A percentile compares a stretch with the other conserved stretches of the same genome.
Conservation (phyloP, 176 grass and related monocot genomes). For the Raddia distichophylla region DNA sequence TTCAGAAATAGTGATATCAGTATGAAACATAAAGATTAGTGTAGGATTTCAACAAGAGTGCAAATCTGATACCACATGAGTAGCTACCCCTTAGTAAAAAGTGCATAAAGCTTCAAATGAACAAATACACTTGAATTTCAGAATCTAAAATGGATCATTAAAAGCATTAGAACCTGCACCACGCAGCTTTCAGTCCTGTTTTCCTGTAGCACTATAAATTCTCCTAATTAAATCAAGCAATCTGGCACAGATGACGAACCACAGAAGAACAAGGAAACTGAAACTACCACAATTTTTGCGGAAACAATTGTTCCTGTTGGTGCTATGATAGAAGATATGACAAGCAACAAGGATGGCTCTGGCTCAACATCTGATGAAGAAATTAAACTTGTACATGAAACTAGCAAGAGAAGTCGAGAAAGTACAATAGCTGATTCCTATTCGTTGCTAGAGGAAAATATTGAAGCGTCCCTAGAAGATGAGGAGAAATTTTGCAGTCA, state of each 20-base stretch:
- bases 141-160: constrained; percentile 17
- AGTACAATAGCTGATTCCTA: background rate
- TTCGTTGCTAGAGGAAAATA: constrained; percentile 17
- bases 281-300: constrained; percentile 17
- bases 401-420: constrained; percentile 16
- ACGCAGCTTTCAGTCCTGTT: constrained; percentile 1
- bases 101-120: constrained; percentile 2
- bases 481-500: constrained; percentile 30
- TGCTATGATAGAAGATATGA: constrained; percentile 19
- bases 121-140: constrained; percentile 23
- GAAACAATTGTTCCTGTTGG: constrained; percentile 2
- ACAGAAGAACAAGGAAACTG: constrained; percentile 19
- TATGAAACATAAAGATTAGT: constrained; percentile 15
- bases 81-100: background rate
- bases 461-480: constrained; percentile 35
- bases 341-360: constrained; percentile 39
- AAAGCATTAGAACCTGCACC: background rate
- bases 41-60: background rate
- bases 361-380: constrained; percentile 24
- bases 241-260: constrained; percentile 37
- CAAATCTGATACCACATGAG: background rate
- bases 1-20: constrained; percentile 12
- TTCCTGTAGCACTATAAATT: constrained; percentile 3
- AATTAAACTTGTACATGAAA: background rate
- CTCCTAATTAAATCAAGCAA: constrained; percentile 25